Percentiles rank a stretch among this genome's conserved stretches.
Conservation (phyloP, 148 eudicot species). For the Arbutus unedo region DNA sequence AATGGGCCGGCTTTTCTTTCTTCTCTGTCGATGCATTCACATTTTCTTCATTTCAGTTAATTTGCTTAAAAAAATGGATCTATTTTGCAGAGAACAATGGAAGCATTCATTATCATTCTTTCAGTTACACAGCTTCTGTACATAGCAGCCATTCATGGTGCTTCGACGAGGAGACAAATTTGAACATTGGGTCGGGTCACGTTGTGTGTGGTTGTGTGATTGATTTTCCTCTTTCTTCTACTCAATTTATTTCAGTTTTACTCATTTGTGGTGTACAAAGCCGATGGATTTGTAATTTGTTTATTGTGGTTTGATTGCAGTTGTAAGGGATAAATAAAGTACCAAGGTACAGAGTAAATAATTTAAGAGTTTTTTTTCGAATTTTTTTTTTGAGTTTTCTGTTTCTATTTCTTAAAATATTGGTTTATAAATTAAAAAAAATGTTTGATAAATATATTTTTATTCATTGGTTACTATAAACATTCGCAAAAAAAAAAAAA, state of each 20-base stretch:
- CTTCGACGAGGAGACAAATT: constrained; percentile 14
- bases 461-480: no score
- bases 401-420: no score
- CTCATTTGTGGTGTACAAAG: constrained; percentile 2
- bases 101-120: constrained; percentile 70
- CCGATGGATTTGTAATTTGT: not conserved
- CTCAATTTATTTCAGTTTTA: not conserved
- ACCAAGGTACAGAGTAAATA: not conserved
- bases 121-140: constrained; percentile 64
- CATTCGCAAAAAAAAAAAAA: no score
- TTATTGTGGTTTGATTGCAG: constrained; percentile 17
- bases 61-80: not conserved
- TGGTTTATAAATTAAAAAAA: no score
- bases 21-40: not conserved
- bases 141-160: constrained; percentile 39
- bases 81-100: constrained; percentile 66
- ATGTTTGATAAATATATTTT: no score
- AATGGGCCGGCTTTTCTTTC: not conserved
- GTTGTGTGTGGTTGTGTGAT: not conserved
- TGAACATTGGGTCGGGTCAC: not conserved
- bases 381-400: not conserved
- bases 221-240: constrained; percentile 16
- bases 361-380: not conserved
- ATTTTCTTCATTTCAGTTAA: not conserved
- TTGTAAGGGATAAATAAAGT: constrained; percentile 4